phyloP scores from a whole-genome alignment of 441 rosid species.

The Pelargonium citronellum region DNA sequence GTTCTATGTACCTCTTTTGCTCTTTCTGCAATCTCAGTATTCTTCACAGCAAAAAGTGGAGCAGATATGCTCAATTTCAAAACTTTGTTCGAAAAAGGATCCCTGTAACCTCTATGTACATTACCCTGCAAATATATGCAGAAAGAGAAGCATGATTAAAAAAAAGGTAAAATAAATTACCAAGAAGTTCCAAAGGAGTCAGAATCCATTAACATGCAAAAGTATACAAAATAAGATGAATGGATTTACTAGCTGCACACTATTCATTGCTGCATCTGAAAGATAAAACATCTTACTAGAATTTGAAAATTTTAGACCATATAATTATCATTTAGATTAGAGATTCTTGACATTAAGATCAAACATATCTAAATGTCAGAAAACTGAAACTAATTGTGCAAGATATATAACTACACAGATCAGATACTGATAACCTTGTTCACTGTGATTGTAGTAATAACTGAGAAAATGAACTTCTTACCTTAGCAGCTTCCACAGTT shows the following conservation, averaged over 20 bases:
- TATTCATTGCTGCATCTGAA: too few relatives aligned
- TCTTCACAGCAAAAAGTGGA: conserved; percentile 44
- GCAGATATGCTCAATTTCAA: conserved; percentile 48
- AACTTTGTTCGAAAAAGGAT: conserved; percentile 42
- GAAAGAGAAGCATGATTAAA: conserved; percentile 8
- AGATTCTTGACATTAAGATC: conserved; percentile 6
- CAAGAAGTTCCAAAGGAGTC: conserved; percentile 2
- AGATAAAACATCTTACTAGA: too few relatives aligned
- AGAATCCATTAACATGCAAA: too few relatives aligned
- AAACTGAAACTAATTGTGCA: background rate
- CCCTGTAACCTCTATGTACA: conserved; percentile 29
- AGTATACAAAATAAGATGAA: too few relatives aligned
- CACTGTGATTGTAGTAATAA: background rate
- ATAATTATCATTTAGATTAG: too few relatives aligned
- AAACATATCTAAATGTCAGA: conserved; percentile 15
- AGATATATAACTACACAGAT: conserved; percentile 1
- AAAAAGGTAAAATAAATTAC: background rate
- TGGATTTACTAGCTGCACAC: too few relatives aligned
- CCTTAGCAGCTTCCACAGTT: conserved; percentile 44
- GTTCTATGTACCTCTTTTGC: conserved; percentile 37
- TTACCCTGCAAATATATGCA: conserved; percentile 47
- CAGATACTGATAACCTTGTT: background rate
- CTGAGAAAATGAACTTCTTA: conserved; percentile 19
- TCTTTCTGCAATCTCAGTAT: conserved; percentile 31
- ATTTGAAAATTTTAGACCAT: too few relatives aligned